A percentile compares a stretch with the other conserved stretches of the same genome.
Evolutionary conservation across 495 filamentous ascomycete genomes (phyloP).

Genomic region (Rostrohypoxylon terebratum): DNA sequence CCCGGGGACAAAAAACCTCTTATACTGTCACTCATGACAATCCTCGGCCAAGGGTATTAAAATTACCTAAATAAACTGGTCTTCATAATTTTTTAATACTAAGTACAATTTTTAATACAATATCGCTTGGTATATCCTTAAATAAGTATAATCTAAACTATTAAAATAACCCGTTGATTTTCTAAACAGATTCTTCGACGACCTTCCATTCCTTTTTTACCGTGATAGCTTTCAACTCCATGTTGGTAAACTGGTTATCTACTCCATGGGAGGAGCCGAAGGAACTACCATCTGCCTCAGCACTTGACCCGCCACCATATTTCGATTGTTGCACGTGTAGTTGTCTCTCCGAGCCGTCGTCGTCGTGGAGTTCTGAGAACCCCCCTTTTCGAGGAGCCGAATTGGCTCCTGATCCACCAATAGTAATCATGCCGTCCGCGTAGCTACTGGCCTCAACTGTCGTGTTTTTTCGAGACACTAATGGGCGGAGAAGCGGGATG

Average conservation of each 20-base stretch:
- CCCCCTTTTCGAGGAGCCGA: background rate
- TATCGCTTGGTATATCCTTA: background rate
- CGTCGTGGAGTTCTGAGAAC: background rate
- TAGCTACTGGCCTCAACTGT: background rate
- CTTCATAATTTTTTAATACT: background rate
- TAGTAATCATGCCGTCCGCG: background rate
- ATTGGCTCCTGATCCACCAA: background rate
- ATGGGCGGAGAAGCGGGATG: slow-evolving; percentile 9
- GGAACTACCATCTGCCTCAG: slow-evolving; percentile 12
- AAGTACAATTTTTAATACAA: background rate
- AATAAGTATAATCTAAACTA: background rate
- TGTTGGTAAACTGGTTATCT: background rate
- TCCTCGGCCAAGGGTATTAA: background rate
- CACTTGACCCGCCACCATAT: slow-evolving; percentile 1
- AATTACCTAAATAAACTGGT: background rate
- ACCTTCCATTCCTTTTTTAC: background rate
- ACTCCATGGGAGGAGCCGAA: slow-evolving; percentile 2
- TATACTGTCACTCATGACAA: too few relatives aligned
- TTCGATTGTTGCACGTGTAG: background rate
- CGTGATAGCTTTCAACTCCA: background rate
- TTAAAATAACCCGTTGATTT: background rate
- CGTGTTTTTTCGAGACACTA: slow-evolving; percentile 4
- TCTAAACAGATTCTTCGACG: background rate
- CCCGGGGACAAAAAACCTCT: too few relatives aligned
- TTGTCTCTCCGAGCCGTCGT: background rate